phyloP scores from a whole-genome alignment of 2,329 filamentous ascomycete genomes.

The Leptographium procerum region DNA sequence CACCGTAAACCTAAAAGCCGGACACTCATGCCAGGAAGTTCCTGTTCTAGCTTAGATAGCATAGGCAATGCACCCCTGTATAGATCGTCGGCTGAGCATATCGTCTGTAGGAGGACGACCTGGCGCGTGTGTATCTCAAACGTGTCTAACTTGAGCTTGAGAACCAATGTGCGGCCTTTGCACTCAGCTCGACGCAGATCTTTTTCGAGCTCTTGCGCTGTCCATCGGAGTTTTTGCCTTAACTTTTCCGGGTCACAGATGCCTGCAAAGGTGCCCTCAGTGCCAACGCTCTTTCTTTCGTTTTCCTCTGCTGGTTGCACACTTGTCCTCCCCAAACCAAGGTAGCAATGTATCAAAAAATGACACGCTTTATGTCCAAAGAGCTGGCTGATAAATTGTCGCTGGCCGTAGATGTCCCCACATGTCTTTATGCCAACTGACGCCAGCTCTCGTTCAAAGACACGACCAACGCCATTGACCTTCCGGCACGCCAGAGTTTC shows the following conservation, averaged over 20 bases:
- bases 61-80: constrained; percentile 76
- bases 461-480: constrained; percentile 88
- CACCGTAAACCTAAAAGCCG: constrained; percentile 82
- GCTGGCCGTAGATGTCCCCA: constrained; percentile 70
- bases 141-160: constrained; percentile 90
- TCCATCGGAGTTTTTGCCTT: constrained; percentile 65
- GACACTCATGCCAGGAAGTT: constrained; percentile 67
- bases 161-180: constrained; percentile 79
- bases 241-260: constrained; percentile 58
- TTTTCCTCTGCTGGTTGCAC: constrained; percentile 82
- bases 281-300: constrained; percentile 87
- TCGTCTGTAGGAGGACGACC: constrained; percentile 58
- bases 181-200: constrained; percentile 70
- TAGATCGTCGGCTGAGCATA: constrained; percentile 66
- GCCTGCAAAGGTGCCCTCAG: constrained; percentile 82
- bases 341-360: constrained; percentile 72
- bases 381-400: constrained; percentile 61
- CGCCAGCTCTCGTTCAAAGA: constrained; percentile 81
- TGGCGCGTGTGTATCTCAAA: constrained; percentile 88
- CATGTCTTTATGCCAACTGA: constrained; percentile 82
- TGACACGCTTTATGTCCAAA: constrained; percentile 88
- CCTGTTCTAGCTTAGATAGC: constrained; percentile 70
- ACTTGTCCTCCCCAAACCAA: constrained; percentile 76
- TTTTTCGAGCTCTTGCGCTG: constrained; percentile 75
- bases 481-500: constrained; percentile 71